Percentiles rank a stretch among this genome's conserved stretches.
Conservation (phyloP, 2,329 filamentous ascomycete species). For the Tolypocladium cylindrosporum region DNA sequence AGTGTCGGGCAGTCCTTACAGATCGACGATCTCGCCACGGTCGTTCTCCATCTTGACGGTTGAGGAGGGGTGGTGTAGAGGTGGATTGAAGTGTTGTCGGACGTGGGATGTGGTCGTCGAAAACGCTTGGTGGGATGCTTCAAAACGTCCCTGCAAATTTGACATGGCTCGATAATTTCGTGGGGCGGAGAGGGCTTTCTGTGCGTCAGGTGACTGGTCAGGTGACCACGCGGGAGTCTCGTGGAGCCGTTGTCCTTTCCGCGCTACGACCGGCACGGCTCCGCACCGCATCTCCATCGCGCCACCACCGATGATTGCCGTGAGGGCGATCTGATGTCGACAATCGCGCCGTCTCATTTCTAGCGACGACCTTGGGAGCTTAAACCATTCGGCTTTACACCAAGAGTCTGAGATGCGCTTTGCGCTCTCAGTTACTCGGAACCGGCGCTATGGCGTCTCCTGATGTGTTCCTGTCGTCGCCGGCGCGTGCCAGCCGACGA, state of each 20-base stretch:
- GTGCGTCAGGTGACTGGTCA: slow-evolving; percentile 23
- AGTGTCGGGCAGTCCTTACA: slow-evolving; percentile 50
- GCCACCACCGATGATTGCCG: neutral
- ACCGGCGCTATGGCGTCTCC: slow-evolving; percentile 22
- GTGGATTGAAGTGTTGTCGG: slow-evolving; percentile 18
- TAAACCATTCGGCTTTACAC: slow-evolving; percentile 18
- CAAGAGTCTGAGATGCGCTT: slow-evolving; percentile 30
- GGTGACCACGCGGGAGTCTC: slow-evolving; percentile 23
- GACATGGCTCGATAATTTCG: slow-evolving; percentile 24
- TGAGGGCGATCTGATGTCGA: neutral
- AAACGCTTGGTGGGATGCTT: slow-evolving; percentile 18
- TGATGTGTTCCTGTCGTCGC: slow-evolving; percentile 20
- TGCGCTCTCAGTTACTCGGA: slow-evolving; percentile 28
- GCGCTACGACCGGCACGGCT: neutral
- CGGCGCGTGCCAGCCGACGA: slow-evolving; percentile 19
- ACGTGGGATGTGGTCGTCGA: slow-evolving; percentile 19
- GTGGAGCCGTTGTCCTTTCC: slow-evolving; percentile 4
- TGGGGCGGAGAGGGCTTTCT: slow-evolving; percentile 26
- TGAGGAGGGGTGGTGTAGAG: slow-evolving; percentile 8
- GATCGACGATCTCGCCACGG: slow-evolving; percentile 98
- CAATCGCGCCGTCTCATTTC: neutral
- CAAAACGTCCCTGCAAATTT: slow-evolving; percentile 21
- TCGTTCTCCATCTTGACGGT: slow-evolving; percentile 95
- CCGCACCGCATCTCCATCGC: neutral
- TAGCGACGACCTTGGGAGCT: neutral